Base-by-base conservation (phyloP, 305 asterid genomes). In the Fraxinus sp. region DNA sequence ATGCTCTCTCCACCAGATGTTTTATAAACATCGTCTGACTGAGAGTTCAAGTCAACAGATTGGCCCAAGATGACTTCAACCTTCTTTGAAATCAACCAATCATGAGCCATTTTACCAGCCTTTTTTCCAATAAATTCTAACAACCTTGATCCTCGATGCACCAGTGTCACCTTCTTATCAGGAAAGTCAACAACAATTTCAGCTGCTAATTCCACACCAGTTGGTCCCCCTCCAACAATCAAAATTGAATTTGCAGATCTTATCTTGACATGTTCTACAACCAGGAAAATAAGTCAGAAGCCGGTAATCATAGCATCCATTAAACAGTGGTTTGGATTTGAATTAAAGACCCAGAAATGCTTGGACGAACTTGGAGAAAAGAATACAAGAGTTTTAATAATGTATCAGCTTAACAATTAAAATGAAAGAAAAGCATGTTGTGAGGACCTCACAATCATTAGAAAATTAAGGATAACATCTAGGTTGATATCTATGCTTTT, bases 181-280 rank as follows among this genome's bases (percentile, higher is more conserved):
- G 98, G 97, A 84, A 89, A 94, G 83, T 93, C 94, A 14, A 81
- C 90, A 35, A 85, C 74, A 52, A 94, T 90, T 83, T 94, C 98
- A 76, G 84, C 89, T 80, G 98, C 98, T 20, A 94, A 88, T 83
- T 94, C 98, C 18, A 94, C 98, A 78, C 98, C 97, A 16, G 89
- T 89, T 78, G 98, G 97, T 20, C 98, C 98, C 37, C 98, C 98
- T 84, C 98, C 98, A 72, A 94, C 87, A 66, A 93, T 84, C 88
- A 94, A 83, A 41, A 94, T 82, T 7, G 93, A 88, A 59, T 86
- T 84, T 4, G 98, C 88, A 0, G 94, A 86, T 84, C 87, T 89
- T 78, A 94, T 94, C 91, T 88, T 92, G 66, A 85, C 92, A 14
- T 92, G 87, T 76, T 93, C 98, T 93, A 89, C 44, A 59, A 41